These are phyloP conservation scores for Penicillium goetzii DNA, from an alignment of 495 filamentous ascomycete genomes.

Conservation along the genomic window DNA sequence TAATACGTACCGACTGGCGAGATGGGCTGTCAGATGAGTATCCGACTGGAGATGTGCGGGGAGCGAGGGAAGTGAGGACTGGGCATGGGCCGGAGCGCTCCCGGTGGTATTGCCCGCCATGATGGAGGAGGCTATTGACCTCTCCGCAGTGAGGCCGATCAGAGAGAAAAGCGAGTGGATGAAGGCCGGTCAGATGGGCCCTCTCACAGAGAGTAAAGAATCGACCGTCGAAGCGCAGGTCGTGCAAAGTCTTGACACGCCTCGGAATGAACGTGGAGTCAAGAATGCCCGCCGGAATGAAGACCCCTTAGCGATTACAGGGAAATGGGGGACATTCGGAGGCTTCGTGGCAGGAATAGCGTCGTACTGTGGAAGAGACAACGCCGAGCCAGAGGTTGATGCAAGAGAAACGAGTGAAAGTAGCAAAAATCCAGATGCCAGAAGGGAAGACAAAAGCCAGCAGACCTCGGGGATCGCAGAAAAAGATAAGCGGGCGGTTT, in stretches of 20 bases:
- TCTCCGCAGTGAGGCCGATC: constrained; percentile 27
- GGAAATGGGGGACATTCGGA: constrained; percentile 6
- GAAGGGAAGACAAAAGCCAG: constrained; percentile 7
- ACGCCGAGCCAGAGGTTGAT: neutral
- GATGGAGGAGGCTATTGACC: constrained; percentile 21
- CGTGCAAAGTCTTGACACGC: constrained; percentile 17
- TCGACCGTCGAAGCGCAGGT: constrained; percentile 8
- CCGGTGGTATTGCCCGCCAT: constrained; percentile 45
- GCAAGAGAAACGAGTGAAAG: constrained; percentile 10
- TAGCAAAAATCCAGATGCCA: neutral
- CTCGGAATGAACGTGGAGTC: constrained; percentile 32
- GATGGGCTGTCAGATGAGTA: constrained; percentile 91
- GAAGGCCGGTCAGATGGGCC: constrained; percentile 14
- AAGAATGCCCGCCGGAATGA: constrained; percentile 37
- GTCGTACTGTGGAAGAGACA: neutral
- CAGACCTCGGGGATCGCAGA: constrained; percentile 5
- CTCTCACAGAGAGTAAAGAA: constrained; percentile 7
- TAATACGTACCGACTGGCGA: constrained; percentile 75
- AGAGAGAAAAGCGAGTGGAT: constrained; percentile 25
- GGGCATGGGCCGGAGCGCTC: constrained; percentile 68
- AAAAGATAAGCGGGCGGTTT: constrained; percentile 1
- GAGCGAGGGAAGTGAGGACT: constrained; percentile 84
- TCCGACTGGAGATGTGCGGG: constrained; percentile 94
- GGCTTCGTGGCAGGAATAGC: neutral
- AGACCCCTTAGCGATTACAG: constrained; percentile 26